phyloP scores from a whole-genome alignment of 768 basidiomycete species.

The Xanthoconium purpureum region DNA sequence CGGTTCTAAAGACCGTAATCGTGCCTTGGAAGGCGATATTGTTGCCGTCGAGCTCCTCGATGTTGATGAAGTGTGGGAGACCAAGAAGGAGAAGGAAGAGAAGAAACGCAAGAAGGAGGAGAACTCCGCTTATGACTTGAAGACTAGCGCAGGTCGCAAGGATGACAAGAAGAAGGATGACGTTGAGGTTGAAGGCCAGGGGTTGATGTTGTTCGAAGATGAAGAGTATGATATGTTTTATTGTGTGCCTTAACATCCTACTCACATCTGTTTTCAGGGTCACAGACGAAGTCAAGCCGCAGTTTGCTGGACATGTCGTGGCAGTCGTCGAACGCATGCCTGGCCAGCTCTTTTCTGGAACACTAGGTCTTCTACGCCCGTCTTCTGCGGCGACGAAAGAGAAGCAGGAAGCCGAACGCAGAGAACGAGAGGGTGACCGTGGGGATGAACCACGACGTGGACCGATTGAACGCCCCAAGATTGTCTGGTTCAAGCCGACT shows the following conservation, averaged over 20 bases:
- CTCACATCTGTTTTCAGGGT: constrained; percentile 51
- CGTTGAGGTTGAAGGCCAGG: constrained; percentile 98
- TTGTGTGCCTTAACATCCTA: not conserved
- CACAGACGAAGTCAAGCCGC: constrained; percentile 96
- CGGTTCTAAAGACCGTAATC: constrained; percentile 97
- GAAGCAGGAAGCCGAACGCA: constrained; percentile 96
- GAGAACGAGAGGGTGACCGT: constrained; percentile 93
- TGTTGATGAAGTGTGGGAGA: constrained; percentile 96
- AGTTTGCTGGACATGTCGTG: constrained; percentile 98
- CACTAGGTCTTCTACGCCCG: constrained; percentile 89
- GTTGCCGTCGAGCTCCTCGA: constrained; percentile 97
- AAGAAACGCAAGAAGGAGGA: constrained; percentile 99
- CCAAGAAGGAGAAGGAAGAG: constrained; percentile 99
- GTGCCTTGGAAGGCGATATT: constrained; percentile 97
- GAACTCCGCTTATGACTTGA: constrained; percentile 90
- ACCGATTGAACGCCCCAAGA: constrained; percentile 90
- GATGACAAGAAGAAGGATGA: constrained; percentile 99
- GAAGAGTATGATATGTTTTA: constrained; percentile 66
- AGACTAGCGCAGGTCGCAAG: constrained; percentile 70
- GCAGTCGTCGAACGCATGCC: constrained; percentile 99
- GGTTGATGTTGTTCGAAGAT: constrained; percentile 93
- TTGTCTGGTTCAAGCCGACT: constrained; percentile 99
- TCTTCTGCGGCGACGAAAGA: constrained; percentile 98
- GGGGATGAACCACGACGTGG: constrained; percentile 78
- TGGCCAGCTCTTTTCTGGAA: constrained; percentile 96